A percentile compares a stretch with the other conserved stretches of the same genome.
phyloP scores from a whole-genome alignment of 257 asterid species.

The Ballota nigra region DNA sequence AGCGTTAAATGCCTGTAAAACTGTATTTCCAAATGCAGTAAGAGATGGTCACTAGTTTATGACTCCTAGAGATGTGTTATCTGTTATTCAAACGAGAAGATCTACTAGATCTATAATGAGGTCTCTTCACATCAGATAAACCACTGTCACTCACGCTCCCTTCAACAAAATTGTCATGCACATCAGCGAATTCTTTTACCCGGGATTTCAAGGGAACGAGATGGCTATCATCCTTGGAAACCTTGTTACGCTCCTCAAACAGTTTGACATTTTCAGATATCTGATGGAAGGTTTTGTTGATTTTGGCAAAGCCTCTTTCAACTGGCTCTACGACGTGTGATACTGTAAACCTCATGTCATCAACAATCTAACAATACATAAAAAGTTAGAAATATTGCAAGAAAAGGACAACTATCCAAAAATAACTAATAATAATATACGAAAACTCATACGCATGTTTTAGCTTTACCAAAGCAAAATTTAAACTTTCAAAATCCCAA shows the following conservation, averaged over 20 bases:
- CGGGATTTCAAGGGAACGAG: conserved; percentile 75
- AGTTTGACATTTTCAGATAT: conserved; percentile 89
- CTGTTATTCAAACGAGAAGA: conserved; percentile 48
- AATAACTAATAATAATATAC: not conserved
- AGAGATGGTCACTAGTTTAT: conserved; percentile 20
- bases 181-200: conserved; percentile 67
- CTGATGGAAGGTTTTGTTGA: conserved; percentile 77
- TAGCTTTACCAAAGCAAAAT: too few species aligned
- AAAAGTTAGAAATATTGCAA: conserved; percentile 15
- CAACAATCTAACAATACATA: conserved; percentile 57
- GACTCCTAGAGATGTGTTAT: conserved; percentile 21
- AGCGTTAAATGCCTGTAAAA: not conserved
- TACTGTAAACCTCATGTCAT: conserved; percentile 97
- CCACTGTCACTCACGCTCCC: conserved; percentile 87
- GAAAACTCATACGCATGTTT: not conserved
- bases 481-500: too few species aligned
- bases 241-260: conserved; percentile 61
- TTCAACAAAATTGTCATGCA: conserved; percentile 53
- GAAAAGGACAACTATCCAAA: not conserved
- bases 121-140: conserved; percentile 43
- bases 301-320: conserved; percentile 87
- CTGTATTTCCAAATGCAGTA: conserved; percentile 13
- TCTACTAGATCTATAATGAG: conserved; percentile 38
- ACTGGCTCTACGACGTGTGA: conserved; percentile 93
- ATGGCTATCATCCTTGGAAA: conserved; percentile 75